These are phyloP conservation scores for Solanum boliviense DNA, from an alignment of 257 asterid species.

Conservation along the genomic window DNA sequence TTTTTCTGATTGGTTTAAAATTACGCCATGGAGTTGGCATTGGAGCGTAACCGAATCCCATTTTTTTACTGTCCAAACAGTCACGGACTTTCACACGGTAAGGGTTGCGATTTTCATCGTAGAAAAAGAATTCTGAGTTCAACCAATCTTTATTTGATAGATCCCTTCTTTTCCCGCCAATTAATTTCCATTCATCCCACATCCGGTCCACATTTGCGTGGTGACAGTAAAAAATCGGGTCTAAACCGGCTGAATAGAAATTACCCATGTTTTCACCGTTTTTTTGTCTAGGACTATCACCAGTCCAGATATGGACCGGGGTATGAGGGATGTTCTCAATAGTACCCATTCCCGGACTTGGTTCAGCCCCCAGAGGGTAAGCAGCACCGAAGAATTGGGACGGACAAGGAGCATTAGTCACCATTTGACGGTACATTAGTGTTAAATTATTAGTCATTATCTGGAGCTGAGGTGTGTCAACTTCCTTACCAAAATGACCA, in stretches of 20 bases:
- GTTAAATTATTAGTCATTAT: not conserved
- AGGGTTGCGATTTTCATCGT: conserved; percentile 36
- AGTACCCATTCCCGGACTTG: conserved; percentile 6
- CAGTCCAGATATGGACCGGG: conserved; percentile 1
- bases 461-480: not conserved
- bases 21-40: conserved; percentile 36
- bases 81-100: conserved; percentile 34
- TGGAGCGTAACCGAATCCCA: conserved; percentile 32
- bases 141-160: conserved; percentile 18
- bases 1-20: conserved; percentile 19
- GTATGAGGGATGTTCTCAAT: conserved; percentile 13
- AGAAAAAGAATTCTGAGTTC: conserved; percentile 39
- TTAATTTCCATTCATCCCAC: not conserved
- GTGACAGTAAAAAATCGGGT: conserved; percentile 9
- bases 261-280: conserved; percentile 1
- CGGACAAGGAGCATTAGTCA: not conserved
- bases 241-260: not conserved
- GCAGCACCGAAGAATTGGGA: not conserved
- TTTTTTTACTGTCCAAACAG: conserved; percentile 2
- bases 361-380: not conserved
- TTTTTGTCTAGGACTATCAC: not conserved
- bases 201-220: conserved; percentile 4
- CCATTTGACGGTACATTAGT: conserved; percentile 6
- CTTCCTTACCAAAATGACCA: not conserved
- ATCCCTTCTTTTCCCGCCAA: conserved; percentile 8